Percentiles rank a stretch among this genome's conserved stretches.
phyloP scores from a whole-genome alignment of 305 asterid species.

The Fraxinus dipetala region DNA sequence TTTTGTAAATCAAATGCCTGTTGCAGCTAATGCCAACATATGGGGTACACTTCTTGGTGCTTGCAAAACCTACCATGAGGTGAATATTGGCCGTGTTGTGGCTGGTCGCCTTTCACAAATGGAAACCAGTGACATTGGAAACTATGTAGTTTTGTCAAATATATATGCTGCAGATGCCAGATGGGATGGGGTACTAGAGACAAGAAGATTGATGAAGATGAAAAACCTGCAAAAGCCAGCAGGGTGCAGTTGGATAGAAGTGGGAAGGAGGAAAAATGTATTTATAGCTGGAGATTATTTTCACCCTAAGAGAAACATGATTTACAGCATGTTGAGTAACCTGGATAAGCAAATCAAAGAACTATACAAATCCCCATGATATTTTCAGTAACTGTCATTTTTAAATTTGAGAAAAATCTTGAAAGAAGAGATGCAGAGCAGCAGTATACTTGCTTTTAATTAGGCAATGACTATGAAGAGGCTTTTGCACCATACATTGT shows the following conservation, averaged over 20 bases:
- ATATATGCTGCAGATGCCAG: slow-evolving; percentile 72
- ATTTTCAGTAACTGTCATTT: not conserved
- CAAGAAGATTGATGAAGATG: slow-evolving; percentile 62
- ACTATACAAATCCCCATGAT: slow-evolving; percentile 21
- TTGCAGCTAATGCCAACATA: slow-evolving; percentile 53
- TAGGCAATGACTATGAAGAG: not conserved
- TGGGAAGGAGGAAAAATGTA: slow-evolving; percentile 49
- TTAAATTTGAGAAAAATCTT: not conserved
- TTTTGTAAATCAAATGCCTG: slow-evolving; percentile 57
- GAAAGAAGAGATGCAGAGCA: not conserved
- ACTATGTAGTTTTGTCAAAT: slow-evolving; percentile 70
- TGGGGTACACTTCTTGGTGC: slow-evolving; percentile 87
- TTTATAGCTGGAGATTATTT: slow-evolving; percentile 75
- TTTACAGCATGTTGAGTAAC: slow-evolving; percentile 41
- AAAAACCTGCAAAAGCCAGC: slow-evolving; percentile 78
- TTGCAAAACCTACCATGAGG: slow-evolving; percentile 71
- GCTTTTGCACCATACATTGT: slow-evolving; percentile 3
- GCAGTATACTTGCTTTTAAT: not conserved
- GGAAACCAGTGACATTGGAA: slow-evolving; percentile 56
- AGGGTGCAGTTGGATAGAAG: slow-evolving; percentile 95
- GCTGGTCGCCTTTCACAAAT: slow-evolving; percentile 46
- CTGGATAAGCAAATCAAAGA: slow-evolving; percentile 71
- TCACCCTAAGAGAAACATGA: slow-evolving; percentile 52
- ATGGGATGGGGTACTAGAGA: slow-evolving; percentile 84
- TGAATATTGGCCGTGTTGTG: slow-evolving; percentile 49